These are phyloP conservation scores for Alternaria solani DNA, from an alignment of 2,329 filamentous ascomycete species.

Conservation along the genomic window DNA sequence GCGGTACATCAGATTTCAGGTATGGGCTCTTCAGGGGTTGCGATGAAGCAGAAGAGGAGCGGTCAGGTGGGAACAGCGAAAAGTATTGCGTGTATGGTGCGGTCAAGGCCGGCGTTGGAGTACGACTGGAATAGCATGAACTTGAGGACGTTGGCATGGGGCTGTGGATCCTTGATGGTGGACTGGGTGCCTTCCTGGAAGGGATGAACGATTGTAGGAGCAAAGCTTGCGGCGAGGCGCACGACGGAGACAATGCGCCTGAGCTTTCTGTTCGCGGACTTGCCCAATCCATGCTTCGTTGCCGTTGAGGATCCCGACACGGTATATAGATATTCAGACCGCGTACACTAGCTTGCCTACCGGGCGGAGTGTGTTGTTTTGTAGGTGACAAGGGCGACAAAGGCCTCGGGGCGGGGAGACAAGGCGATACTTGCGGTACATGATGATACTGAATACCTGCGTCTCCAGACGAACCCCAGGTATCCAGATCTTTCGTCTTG, in stretches of 20 bases:
- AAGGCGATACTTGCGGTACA: conserved; percentile 32
- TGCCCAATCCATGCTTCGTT: conserved; percentile 11
- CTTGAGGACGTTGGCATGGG: conserved; percentile 9
- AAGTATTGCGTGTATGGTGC: conserved; percentile 13
- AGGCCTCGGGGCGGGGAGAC: conserved; percentile 27
- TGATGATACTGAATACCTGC: conserved; percentile 20
- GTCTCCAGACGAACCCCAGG: conserved; percentile 20
- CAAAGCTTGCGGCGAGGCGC: conserved; percentile 33
- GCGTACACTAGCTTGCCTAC: conserved; percentile 27
- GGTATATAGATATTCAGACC: conserved; percentile 38
- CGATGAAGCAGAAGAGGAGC: conserved; percentile 1
- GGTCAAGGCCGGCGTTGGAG: conserved; percentile 12
- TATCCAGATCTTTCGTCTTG: conserved; percentile 18
- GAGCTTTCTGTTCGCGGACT: conserved; percentile 43
- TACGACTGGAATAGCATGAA: conserved; percentile 15
- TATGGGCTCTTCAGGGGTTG: background rate
- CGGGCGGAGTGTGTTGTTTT: conserved; percentile 20
- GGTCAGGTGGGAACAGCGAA: conserved; percentile 17
- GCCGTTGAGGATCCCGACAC: conserved; percentile 9
- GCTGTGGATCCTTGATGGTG: conserved; percentile 24
- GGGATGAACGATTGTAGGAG: conserved; percentile 25
- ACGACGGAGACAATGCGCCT: conserved; percentile 35
- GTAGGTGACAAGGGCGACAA: conserved; percentile 32
- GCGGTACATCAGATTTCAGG: background rate
- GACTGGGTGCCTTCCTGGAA: conserved; percentile 21